Percentiles rank a stretch among this genome's conserved stretches.
Evolutionary conservation across 768 basidiomycete species (phyloP).

Genomic region (Rhodotorula sphaerocarpa): DNA sequence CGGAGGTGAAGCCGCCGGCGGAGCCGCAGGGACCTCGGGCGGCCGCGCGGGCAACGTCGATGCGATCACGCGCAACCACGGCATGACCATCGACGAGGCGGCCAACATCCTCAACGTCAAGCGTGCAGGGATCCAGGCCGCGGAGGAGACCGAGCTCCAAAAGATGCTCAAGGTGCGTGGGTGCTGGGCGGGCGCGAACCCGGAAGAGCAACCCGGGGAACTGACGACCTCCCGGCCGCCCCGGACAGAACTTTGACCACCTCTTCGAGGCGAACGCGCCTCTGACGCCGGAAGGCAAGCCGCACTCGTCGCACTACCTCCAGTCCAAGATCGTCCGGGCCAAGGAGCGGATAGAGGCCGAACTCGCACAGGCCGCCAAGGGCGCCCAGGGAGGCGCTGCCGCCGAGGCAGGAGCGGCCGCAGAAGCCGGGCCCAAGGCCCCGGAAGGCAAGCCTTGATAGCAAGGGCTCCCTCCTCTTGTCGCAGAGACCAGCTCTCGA

Average conservation of each 20-base stretch:
- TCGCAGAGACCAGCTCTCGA: no score
- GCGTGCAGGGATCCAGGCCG: constrained; percentile 15
- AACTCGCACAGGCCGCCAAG: constrained; percentile 44
- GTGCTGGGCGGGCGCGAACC: background rate
- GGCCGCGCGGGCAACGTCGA: constrained; percentile 65
- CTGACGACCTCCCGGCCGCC: background rate
- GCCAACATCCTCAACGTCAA: constrained; percentile 73
- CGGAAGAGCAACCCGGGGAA: background rate
- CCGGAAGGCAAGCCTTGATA: background rate
- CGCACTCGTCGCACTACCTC: constrained; percentile 72
- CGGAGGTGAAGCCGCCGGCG: constrained; percentile 51
- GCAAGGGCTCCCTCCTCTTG: no score
- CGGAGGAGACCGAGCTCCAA: constrained; percentile 41
- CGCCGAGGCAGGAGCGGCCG: background rate
- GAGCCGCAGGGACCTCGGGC: constrained; percentile 63
- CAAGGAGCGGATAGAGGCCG: constrained; percentile 87
- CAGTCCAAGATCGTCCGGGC: constrained; percentile 97
- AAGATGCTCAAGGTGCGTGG: constrained; percentile 60
- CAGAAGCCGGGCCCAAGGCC: background rate
- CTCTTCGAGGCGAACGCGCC: constrained; percentile 75
- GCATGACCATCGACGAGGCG: constrained; percentile 93
- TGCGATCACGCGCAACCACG: constrained; percentile 70
- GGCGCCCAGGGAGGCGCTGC: background rate
- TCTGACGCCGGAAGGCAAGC: constrained; percentile 46
- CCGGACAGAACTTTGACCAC: constrained; percentile 90